Base-by-base conservation (phyloP, 1,284 basidiomycete genomes). In the Pholiota adiposa region DNA sequence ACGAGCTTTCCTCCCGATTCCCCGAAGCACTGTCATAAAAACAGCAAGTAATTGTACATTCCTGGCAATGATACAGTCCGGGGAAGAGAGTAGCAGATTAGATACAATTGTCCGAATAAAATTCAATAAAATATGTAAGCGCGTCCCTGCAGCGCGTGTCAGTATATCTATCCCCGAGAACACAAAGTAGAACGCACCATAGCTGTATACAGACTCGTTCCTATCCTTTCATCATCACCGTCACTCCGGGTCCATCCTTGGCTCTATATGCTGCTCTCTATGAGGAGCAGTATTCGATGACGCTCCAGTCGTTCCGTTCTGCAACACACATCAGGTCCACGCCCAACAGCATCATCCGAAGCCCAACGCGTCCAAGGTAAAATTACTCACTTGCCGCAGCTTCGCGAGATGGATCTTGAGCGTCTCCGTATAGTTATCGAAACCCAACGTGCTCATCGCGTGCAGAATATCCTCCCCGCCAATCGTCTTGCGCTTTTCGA, bases 351-450 rank as follows among this genome's bases (percentile, higher is more conserved):
- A 12, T n/a, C n/a, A n/a, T n/a, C 34, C 9, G 11, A 16, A 40
- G n/a, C 33, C 16, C 21, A 16, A 18, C 16, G 11, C 11, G 2
- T 11, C 33, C 4, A 53, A 18, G 12, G 31, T 25, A 38, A 21
- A 34, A 3, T 9, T 27, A 66, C 67, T 2, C 57, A 72, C 94
- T 84, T 93, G 89, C 64, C 96, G 78, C 69, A 96, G 84, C 75
- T 97, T 96, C 11, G 92, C 88, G 46, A 97, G 76, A 75, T 96
- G 93, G 53, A 96, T 94, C 75, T 93, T 94, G 56, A 96, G 77
- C 25, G 92, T 89, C 76, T 94, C 91, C 52, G 91, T 89, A 72
- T 98, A 98, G 70, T 98, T 95, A 69, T 98, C 96, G 67, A 99
- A 98, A 6, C 97, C 96, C 21, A 98, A 81, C 9, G 90, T 87